Evolutionary conservation across 495 filamentous ascomycete genomes (phyloP).

Genomic region (Filosporella fistucella): DNA sequence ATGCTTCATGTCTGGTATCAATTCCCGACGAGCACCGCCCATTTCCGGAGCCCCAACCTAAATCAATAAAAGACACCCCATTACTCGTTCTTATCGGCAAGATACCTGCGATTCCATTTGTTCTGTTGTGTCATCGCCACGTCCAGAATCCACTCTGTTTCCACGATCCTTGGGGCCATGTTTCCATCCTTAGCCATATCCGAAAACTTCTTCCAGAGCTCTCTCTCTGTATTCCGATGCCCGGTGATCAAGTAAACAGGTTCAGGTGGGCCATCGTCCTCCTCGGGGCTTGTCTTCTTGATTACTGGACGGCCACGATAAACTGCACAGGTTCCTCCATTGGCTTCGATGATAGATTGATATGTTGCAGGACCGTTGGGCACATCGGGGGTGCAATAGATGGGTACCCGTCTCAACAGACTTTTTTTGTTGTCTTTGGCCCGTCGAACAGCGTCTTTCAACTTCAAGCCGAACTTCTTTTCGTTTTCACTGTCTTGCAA

Average conservation of each 20-base stretch:
- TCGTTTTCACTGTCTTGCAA: conserved; percentile 70
- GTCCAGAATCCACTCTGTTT: conserved; percentile 83
- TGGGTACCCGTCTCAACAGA: conserved; percentile 64
- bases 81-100: too few relatives aligned
- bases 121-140: conserved; percentile 84
- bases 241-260: conserved; percentile 77
- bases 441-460: conserved; percentile 57
- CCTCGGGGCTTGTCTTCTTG: conserved; percentile 47
- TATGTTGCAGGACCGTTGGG: conserved; percentile 79
- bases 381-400: conserved; percentile 78
- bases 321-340: conserved; percentile 77
- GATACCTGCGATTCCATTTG: too few relatives aligned
- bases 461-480: conserved; percentile 58
- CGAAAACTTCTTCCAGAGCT: conserved; percentile 75
- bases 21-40: too few relatives aligned
- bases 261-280: conserved; percentile 55
- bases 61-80: too few relatives aligned
- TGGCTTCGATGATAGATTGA: conserved; percentile 76
- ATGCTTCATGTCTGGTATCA: too few relatives aligned
- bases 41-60: too few relatives aligned
- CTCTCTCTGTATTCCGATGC: conserved; percentile 55
- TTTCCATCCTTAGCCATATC: conserved; percentile 67
- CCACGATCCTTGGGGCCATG: conserved; percentile 72
- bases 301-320: conserved; percentile 64
- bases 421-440: conserved; percentile 72